Evolutionary conservation across 257 asterid species (phyloP).

Genomic region (Forsythia viridissima): DNA sequence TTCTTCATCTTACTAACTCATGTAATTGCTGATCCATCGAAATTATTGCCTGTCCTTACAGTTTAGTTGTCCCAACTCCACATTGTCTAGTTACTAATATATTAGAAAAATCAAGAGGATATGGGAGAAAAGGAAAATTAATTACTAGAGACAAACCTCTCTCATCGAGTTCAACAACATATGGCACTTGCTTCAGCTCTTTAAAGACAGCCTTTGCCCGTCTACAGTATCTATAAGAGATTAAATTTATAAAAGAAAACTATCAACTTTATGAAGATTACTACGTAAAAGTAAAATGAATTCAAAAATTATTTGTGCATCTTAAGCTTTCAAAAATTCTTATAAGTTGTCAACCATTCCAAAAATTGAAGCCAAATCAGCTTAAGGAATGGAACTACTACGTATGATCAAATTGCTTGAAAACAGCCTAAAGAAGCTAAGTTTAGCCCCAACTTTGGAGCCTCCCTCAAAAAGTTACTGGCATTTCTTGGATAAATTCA

Average conservation of each 20-base stretch:
- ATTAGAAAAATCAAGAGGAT: background rate
- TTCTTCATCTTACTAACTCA: background rate
- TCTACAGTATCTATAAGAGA: conserved; percentile 66
- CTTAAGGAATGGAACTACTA: background rate
- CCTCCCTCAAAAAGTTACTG: background rate
- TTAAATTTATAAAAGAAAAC: conserved; percentile 8
- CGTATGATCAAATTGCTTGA: background rate
- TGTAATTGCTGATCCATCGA: background rate
- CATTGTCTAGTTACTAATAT: background rate
- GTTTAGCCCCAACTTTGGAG: background rate
- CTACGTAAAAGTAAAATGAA: background rate
- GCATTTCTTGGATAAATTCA: background rate
- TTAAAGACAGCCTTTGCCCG: conserved; percentile 86
- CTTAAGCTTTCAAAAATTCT: background rate
- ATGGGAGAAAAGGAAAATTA: background rate
- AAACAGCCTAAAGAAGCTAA: background rate
- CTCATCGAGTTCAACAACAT: conserved; percentile 66
- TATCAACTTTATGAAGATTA: background rate
- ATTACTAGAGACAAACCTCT: conserved; percentile 50
- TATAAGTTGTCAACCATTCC: background rate
- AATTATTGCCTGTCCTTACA: background rate
- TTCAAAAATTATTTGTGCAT: background rate
- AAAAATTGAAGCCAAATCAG: background rate
- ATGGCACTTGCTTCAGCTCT: conserved; percentile 64
- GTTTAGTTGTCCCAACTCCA: background rate